Conservation (phyloP, 306 rosid species). For the Vicia sativa region DNA sequence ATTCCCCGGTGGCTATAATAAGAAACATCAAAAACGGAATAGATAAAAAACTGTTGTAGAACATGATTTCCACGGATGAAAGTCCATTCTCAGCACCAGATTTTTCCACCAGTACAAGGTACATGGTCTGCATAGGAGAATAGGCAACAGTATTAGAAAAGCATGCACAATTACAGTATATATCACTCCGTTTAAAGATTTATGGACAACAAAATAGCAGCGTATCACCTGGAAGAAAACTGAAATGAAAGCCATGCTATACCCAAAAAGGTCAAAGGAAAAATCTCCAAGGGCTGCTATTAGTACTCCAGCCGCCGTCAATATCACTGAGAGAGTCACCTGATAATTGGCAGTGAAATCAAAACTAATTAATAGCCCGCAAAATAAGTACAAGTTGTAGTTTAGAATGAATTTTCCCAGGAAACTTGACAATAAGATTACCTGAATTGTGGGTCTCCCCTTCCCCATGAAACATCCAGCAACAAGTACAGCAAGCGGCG, state of each 20-base stretch:
- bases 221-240: slow-evolving; percentile 83
- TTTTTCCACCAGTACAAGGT: slow-evolving; percentile 89
- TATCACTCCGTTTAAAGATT: slow-evolving; percentile 2
- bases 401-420: slow-evolving; percentile 19
- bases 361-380: slow-evolving; percentile 17
- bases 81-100: slow-evolving; percentile 97
- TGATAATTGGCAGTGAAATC: slow-evolving; percentile 41
- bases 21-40: slow-evolving; percentile 90
- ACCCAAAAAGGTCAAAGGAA: slow-evolving; percentile 89
- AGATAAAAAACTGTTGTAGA: slow-evolving; percentile 88
- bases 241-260: slow-evolving; percentile 89
- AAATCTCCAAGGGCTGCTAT: slow-evolving; percentile 93
- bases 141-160: slow-evolving; percentile 41
- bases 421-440: not conserved
- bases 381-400: slow-evolving; percentile 15
- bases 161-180: slow-evolving; percentile 12
- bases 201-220: slow-evolving; percentile 24
- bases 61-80: slow-evolving; percentile 91
- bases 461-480: slow-evolving; percentile 80
- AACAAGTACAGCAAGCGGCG: slow-evolving; percentile 89
- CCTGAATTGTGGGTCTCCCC: slow-evolving; percentile 75
- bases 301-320: slow-evolving; percentile 86
- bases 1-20: slow-evolving; percentile 85
- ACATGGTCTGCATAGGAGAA: slow-evolving; percentile 77
- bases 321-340: slow-evolving; percentile 78